A percentile compares a stretch with the other conserved stretches of the same genome.
Conservation (phyloP, 2,329 filamentous ascomycete species). For the Diplodia intermedia region DNA sequence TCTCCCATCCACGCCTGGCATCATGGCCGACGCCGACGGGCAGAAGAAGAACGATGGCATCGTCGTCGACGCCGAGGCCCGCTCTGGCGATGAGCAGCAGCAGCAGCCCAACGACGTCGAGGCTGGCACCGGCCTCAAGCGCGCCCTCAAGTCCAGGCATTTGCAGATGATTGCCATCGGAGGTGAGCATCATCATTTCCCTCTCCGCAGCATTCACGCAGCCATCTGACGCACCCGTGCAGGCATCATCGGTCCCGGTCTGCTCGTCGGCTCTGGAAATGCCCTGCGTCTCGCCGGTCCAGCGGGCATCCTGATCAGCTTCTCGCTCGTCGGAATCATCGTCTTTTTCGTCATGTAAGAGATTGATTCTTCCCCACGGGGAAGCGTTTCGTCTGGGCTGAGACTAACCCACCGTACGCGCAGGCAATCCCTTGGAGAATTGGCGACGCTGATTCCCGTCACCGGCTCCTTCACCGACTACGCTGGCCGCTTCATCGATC, state of each 20-base stretch:
- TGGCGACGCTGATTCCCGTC: constrained; percentile 36
- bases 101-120: background rate
- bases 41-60: constrained; percentile 16
- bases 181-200: constrained; percentile 31
- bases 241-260: constrained; percentile 37
- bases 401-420: background rate
- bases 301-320: constrained; percentile 36
- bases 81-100: constrained; percentile 1
- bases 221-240: background rate
- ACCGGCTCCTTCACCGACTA: constrained; percentile 36
- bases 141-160: constrained; percentile 38
- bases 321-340: constrained; percentile 36
- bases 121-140: constrained; percentile 35
- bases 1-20: background rate
- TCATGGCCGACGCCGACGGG: constrained; percentile 12
- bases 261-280: constrained; percentile 37
- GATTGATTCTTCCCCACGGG: constrained; percentile 15
- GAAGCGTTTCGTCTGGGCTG: background rate
- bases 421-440: constrained; percentile 37
- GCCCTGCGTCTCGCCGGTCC: constrained; percentile 36
- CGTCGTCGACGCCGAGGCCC: constrained; percentile 10
- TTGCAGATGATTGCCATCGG: constrained; percentile 40
- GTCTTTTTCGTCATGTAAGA: constrained; percentile 37
- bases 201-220: background rate
- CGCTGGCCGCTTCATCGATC: constrained; percentile 36